Evolutionary conservation across 352 stramenopile genomes (phyloP).

Genomic region (Globisporangium irregulare): DNA sequence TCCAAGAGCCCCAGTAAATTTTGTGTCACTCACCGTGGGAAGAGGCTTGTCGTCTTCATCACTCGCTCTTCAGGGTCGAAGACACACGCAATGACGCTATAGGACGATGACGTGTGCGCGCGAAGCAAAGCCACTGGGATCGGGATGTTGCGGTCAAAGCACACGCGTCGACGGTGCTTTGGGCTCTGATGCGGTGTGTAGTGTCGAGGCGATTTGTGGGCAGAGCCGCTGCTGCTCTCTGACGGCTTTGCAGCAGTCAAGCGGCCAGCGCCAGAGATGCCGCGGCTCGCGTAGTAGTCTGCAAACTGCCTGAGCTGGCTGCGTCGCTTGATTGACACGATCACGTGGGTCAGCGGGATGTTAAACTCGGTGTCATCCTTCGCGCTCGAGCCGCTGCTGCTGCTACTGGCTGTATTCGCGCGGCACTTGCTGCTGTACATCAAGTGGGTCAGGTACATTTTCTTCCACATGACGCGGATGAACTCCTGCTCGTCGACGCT

Average conservation of each 20-base stretch:
- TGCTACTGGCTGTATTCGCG: background rate
- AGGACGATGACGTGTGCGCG: constrained; percentile 9
- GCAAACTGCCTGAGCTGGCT: constrained; percentile 67
- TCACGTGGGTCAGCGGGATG: constrained; percentile 60
- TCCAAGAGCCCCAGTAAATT: background rate
- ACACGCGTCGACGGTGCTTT: background rate
- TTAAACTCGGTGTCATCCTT: constrained; percentile 31
- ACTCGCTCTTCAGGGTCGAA: constrained; percentile 27
- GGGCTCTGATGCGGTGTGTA: background rate
- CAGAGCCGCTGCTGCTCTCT: background rate
- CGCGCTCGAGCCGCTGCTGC: background rate
- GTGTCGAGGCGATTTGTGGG: background rate
- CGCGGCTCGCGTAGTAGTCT: constrained; percentile 60
- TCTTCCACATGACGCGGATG: constrained; percentile 57
- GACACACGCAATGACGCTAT: constrained; percentile 32
- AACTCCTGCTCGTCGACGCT: constrained; percentile 62
- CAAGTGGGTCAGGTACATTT: constrained; percentile 58
- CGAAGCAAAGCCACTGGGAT: constrained; percentile 20
- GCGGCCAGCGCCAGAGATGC: constrained; percentile 57
- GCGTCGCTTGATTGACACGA: constrained; percentile 68
- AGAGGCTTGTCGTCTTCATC: constrained; percentile 21
- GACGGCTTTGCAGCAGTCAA: constrained; percentile 24
- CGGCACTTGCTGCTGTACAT: constrained; percentile 26
- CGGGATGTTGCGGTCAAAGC: constrained; percentile 4
- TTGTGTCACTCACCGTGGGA: constrained; percentile 17